Evolutionary conservation across 805 yeast genomes (phyloP), one percentile per base, ranked within the genome.

Genomic region (Candida sanyiensis): DNA sequence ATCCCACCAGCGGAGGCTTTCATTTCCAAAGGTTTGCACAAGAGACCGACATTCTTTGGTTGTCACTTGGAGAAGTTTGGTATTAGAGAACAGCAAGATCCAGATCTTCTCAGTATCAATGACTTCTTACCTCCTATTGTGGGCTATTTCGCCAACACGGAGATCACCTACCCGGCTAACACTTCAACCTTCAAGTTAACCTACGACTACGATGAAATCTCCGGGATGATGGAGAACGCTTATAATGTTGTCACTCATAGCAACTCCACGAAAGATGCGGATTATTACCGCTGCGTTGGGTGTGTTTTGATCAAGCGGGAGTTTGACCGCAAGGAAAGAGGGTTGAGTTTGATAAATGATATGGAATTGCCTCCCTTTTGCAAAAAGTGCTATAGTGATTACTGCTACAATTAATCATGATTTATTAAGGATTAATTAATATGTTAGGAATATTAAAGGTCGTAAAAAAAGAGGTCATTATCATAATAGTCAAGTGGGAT

Each of bases 41-140:
- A 74, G 8, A 72, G 63, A 42, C 96, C 96, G 11, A 65, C 79
- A 0, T 86, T 87, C 59, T 83, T 88, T 54, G 96, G 97, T 5
- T 89, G 96, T 61, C 28, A 38, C 35, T 44, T 47, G 27, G 54
- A 40, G 12, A 36, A 37, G 25, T 49, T 35, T 32, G 46, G 39
- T 10, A 47, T 25, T 21, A 33, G 47, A 30, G 39, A 38, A 5
- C 28, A 23, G 9, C 26, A 28, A 7, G 33, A 36, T 2, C 39
- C 33, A 5, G 39, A 49, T 29, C 22, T 39, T 17, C 35, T 39
- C 39, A 25, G 13, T 18, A 30, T 27, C 6, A 31, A 39, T 26
- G 31, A 42, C n/a, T 42, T 51, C 39, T 27, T 67, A 11, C 78
- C 80, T 3, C 84, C 85, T 0, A 51, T 78, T 26, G 62, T 78